Base-by-base conservation (phyloP, 2,329 filamentous ascomycete genomes). In the Sporothrix mexicana region DNA sequence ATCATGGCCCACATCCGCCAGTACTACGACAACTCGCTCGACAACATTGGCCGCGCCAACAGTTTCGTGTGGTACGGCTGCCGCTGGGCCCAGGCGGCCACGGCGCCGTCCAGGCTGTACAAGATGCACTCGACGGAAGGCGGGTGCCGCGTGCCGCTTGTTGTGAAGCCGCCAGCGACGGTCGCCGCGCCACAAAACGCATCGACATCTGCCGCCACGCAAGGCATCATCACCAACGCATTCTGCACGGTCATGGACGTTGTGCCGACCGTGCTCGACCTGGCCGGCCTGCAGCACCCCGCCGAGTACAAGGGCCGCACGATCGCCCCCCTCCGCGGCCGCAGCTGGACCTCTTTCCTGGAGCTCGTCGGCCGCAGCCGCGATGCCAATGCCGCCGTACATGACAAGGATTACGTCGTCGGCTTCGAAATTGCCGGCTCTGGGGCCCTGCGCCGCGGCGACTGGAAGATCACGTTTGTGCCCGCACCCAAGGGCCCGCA, bases 61-160 rank as follows among this genome's bases (percentile, higher is more conserved):
- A 85, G 83, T 4, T 89, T 88, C 77, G 83, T 88, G 72, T 89
- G 87, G 86, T 89, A 88, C 74, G 87, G 87, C 0, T 84, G 85
- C 0, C 84, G 84, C 15, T 88, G 87, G 51, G 64, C 71, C 7
- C 68, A 61, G 10, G 79, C 79, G 1, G 74, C 78, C 13, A 80
- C 77, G 17, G 78, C 78, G 10, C 79, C 79, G 0, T 76, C 76
- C 13, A 72, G 79, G 0, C 75, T 77, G 25, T 76, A 73, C 57
- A 80, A 80, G 72, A 79, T 80, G 2, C 84, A 81, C 75, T 82
- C 81, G 0, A 84, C 82, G 0, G 83, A 84, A 62, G 84, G 86
- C 4, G 86, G 87, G 45, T 84, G 88, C 15, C 83, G 85, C 13
- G 87, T 3, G 86, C 68, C 85, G 0, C 86, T 73, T 69, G 66